Evolutionary conservation across 2,329 filamentous ascomycete species (phyloP).

Genomic region (Pseudopyricularia cyperi): DNA sequence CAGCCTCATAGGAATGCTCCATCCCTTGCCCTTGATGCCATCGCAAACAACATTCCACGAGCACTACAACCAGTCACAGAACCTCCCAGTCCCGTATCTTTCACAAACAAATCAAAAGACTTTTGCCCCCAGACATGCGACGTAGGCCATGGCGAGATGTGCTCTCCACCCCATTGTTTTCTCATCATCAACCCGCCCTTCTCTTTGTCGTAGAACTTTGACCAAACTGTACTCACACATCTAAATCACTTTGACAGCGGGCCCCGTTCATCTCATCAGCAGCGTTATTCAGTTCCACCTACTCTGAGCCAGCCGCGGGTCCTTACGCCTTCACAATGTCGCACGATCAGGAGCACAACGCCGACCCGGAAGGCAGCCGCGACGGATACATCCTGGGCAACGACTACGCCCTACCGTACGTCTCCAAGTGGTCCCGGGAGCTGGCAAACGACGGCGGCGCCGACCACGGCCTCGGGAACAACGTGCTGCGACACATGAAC

Average conservation of each 20-base stretch:
- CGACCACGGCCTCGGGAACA: slow-evolving; percentile 6
- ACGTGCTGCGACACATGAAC: slow-evolving; percentile 34
- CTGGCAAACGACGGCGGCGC: slow-evolving; percentile 18
- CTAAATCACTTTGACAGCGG: too few relatives aligned
- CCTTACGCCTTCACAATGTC: slow-evolving; percentile 5
- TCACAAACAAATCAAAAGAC: not conserved
- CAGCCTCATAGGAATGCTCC: too few relatives aligned
- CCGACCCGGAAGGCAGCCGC: slow-evolving; percentile 6
- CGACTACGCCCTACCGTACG: slow-evolving; percentile 26
- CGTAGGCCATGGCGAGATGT: too few relatives aligned
- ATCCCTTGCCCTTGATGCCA: too few relatives aligned
- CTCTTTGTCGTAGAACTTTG: too few relatives aligned
- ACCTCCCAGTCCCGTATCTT: not conserved
- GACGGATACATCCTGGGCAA: slow-evolving; percentile 18
- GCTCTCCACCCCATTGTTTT: too few relatives aligned
- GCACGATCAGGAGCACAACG: slow-evolving; percentile 7
- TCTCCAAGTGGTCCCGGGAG: slow-evolving; percentile 22
- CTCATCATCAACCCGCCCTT: too few relatives aligned
- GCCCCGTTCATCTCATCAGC: too few relatives aligned
- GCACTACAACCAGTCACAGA: not conserved
- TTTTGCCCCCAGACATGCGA: too few relatives aligned
- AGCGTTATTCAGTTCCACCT: too few relatives aligned
- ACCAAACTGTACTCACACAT: too few relatives aligned
- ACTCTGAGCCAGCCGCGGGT: too few relatives aligned
- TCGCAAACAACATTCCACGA: not conserved